Evolutionary conservation across 2,329 filamentous ascomycete species (phyloP).

Genomic region (Epichloe festucae): DNA sequence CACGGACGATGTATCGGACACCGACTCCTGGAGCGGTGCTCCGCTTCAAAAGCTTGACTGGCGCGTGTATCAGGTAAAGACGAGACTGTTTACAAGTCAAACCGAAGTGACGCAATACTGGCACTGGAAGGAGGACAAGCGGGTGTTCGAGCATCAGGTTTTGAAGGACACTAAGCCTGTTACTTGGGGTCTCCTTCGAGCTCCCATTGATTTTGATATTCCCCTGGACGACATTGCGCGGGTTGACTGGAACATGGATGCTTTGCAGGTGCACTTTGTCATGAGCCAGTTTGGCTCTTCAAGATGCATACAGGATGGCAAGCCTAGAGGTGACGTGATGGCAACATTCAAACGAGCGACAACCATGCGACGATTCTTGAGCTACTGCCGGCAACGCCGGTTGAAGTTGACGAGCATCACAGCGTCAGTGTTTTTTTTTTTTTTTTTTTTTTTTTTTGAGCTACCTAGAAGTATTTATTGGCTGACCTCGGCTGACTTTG

Average conservation of each 20-base stretch:
- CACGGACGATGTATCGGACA: slow-evolving; percentile 35
- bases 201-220: slow-evolving; percentile 38
- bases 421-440: slow-evolving; percentile 23
- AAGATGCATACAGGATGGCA: slow-evolving; percentile 17
- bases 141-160: slow-evolving; percentile 40
- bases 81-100: slow-evolving; percentile 31
- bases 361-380: slow-evolving; percentile 39
- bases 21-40: slow-evolving; percentile 36
- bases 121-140: slow-evolving; percentile 32
- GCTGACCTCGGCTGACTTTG: slow-evolving; percentile 8
- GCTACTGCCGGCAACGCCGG: slow-evolving; percentile 31
- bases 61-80: slow-evolving; percentile 40
- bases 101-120: slow-evolving; percentile 40
- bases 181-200: slow-evolving; percentile 36
- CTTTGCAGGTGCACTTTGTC: slow-evolving; percentile 28
- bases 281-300: slow-evolving; percentile 18
- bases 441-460: background rate
- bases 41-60: slow-evolving; percentile 34
- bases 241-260: slow-evolving; percentile 30
- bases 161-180: slow-evolving; percentile 30
- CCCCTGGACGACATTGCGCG: slow-evolving; percentile 31
- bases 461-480: background rate
- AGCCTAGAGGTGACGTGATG: slow-evolving; percentile 32
- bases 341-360: slow-evolving; percentile 38
- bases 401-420: slow-evolving; percentile 27